Conservation (phyloP, 768 basidiomycete species). For the Pisolithus marmoratus region DNA sequence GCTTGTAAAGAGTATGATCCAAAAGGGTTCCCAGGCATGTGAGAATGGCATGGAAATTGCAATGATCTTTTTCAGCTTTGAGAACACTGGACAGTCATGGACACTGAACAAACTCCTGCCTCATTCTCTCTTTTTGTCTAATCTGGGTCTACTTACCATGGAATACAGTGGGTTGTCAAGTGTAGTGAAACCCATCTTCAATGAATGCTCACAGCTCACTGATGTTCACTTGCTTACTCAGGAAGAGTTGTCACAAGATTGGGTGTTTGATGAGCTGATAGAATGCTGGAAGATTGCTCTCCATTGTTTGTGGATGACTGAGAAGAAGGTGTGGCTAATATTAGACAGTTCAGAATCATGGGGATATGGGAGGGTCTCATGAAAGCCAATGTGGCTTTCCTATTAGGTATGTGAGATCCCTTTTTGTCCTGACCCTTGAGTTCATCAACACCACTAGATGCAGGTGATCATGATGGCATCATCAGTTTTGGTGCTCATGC, state of each 20-base stretch:
- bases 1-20: slow-evolving; percentile 52
- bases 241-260: slow-evolving; percentile 49
- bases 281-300: slow-evolving; percentile 48
- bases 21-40: slow-evolving; percentile 45
- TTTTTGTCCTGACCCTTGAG: not conserved
- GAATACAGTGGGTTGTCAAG: slow-evolving; percentile 44
- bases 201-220: slow-evolving; percentile 44
- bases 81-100: slow-evolving; percentile 36
- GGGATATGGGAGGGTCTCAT: too few species aligned
- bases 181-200: slow-evolving; percentile 47
- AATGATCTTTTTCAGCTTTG: slow-evolving; percentile 33
- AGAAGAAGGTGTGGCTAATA: slow-evolving; percentile 20
- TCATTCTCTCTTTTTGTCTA: slow-evolving; percentile 47
- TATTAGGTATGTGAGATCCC: slow-evolving; percentile 38
- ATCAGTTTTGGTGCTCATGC: slow-evolving; percentile 36
- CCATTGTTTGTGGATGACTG: slow-evolving; percentile 39
- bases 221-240: slow-evolving; percentile 54
- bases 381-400: slow-evolving; percentile 38
- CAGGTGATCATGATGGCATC: slow-evolving; percentile 35
- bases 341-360: slow-evolving; percentile 42
- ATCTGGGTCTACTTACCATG: slow-evolving; percentile 48
- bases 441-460: slow-evolving; percentile 30
- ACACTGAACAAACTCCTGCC: slow-evolving; percentile 45
- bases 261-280: slow-evolving; percentile 48
- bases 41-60: slow-evolving; percentile 51